A percentile compares a stretch with the other conserved stretches of the same genome.
Conservation (phyloP, 176 grass and related monocot species). For the Stipa capillata region DNA sequence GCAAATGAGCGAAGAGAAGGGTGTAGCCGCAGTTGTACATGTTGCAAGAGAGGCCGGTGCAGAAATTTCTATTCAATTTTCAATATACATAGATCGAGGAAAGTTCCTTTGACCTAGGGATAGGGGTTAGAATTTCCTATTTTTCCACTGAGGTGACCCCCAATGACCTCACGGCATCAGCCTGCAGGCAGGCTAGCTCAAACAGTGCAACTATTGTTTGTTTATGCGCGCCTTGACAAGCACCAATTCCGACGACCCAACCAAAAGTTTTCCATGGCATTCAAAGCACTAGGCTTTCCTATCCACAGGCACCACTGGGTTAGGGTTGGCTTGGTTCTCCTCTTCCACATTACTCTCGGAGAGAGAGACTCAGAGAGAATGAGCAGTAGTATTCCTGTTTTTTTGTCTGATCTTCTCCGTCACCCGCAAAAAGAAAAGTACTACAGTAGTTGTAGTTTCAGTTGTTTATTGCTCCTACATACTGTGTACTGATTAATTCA, state of each 20-base stretch:
- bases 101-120: slow-evolving; percentile 27
- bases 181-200: neutral
- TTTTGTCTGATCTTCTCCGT: slow-evolving; percentile 1
- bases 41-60: neutral
- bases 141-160: slow-evolving; percentile 28
- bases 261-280: slow-evolving; percentile 31
- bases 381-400: neutral
- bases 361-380: neutral
- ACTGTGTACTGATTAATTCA: neutral
- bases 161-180: slow-evolving; percentile 30
- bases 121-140: neutral
- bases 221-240: slow-evolving; percentile 8
- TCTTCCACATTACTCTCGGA: neutral
- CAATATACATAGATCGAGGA: neutral
- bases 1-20: no score
- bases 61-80: neutral
- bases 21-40: neutral
- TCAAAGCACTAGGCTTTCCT: slow-evolving; percentile 41
- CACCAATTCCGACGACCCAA: slow-evolving; percentile 28
- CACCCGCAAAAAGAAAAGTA: no score
- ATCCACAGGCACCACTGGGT: slow-evolving; percentile 11
- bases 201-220: slow-evolving; percentile 12
- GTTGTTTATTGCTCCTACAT: neutral
- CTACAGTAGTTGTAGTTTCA: neutral
- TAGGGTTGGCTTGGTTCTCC: neutral